Conservation (phyloP, 1,139 yeast genomes). For the Nakaseomyces sp. region DNA sequence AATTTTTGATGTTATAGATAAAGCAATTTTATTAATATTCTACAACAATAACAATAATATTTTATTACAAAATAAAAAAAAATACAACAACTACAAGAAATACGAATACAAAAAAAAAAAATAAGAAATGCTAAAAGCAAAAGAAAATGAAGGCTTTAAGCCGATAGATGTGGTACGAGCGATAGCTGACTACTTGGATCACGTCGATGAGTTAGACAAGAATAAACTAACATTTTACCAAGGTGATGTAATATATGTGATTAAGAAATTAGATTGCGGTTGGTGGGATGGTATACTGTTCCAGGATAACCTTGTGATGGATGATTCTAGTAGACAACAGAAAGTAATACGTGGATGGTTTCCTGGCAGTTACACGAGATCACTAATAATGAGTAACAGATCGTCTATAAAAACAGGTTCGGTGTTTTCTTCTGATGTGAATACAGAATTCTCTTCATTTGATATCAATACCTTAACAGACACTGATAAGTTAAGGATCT, state of each 20-base stretch:
- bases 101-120: too few species aligned
- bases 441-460: background rate
- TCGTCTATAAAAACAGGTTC: background rate
- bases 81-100: too few species aligned
- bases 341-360: constrained; percentile 58
- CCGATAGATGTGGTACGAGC: constrained; percentile 15
- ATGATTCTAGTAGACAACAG: constrained; percentile 8
- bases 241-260: constrained; percentile 32
- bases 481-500: background rate
- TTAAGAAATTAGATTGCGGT: constrained; percentile 45
- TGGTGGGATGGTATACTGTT: constrained; percentile 65
- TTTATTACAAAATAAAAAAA: background rate
- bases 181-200: constrained; percentile 8
- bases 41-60: too few species aligned
- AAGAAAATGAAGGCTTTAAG: constrained; percentile 3
- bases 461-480: background rate
- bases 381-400: background rate
- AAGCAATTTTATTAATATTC: too few species aligned
- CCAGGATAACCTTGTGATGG: background rate
- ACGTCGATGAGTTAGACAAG: background rate
- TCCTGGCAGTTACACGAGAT: constrained; percentile 44
- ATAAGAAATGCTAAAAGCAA: background rate
- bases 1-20: too few species aligned
- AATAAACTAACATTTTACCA: constrained; percentile 11
- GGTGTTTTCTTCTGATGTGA: background rate